Base-by-base conservation (phyloP, 768 basidiomycete genomes). In the Hygrocybe punicea region DNA sequence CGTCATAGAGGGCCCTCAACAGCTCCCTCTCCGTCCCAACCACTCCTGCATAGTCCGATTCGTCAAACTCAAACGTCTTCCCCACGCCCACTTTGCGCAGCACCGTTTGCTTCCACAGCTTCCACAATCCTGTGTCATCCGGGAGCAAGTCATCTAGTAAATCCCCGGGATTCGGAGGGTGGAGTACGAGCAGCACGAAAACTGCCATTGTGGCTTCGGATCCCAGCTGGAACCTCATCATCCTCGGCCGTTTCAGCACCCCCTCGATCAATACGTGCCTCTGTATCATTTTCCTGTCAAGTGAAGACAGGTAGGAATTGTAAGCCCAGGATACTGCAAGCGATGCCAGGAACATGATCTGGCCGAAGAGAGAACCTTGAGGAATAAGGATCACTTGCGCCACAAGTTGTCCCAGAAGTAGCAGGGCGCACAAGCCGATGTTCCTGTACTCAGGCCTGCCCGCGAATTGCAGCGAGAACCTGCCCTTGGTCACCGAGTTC, bases 371-470 rank as follows among this genome's bases (percentile, higher is more conserved):
- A 4, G 61, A 59, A n/a, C 65, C 67, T 33, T 70, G 68, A 1
- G 71, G 71, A 21, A 72, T 71, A 35, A 74, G 63, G 45, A 74
- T 62, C 3, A 73, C 62, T 57, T 75, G 73, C 21, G 65, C 51
- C 21, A 74, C 6, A 62, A 72, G 72, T 24, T 75, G 73, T 39
- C 62, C 19, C 17, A 69, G 63, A 48, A 70, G 61, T 9, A 73
- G 53, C 49, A 68, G 57, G 14, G 68, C 62, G 48, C 63, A 69
- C 19, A 64, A 36, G 35, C 73, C 69, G 48, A 72, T 53, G 16
- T 1, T 11, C 19, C 61, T n/a, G 53, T 67, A 67, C 14, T 44
- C 55, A 4, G 60, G 59, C 2, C 67, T 36, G 13, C 63, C 29
- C 1, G 53, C 34, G 56, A 63, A 61, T 2, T 60, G 44, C 46